These are phyloP conservation scores for Saccharomyces pastorianus DNA, from an alignment of 1,139 yeast genomes.

Conservation along the genomic window DNA sequence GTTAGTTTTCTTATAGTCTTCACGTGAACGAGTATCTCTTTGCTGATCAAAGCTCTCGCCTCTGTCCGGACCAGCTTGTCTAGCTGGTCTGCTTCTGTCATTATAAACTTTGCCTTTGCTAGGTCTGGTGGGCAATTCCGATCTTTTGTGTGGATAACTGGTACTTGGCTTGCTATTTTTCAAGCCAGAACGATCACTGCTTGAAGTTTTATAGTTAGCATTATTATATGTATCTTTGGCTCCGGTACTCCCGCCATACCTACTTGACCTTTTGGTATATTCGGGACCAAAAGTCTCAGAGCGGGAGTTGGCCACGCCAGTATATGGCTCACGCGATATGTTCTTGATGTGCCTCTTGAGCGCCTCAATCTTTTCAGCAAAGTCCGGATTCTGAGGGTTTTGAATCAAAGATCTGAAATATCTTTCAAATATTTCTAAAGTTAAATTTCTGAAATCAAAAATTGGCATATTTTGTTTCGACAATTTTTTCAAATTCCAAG, in stretches of 20 bases:
- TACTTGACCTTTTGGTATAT: background rate
- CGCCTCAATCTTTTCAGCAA: slow-evolving; percentile 8
- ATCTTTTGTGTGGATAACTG: background rate
- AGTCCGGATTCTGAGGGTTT: slow-evolving; percentile 13
- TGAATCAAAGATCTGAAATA: slow-evolving; percentile 14
- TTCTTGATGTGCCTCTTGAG: slow-evolving; percentile 3
- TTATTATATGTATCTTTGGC: background rate
- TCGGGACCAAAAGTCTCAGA: background rate
- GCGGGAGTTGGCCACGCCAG: background rate
- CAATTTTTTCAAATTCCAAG: slow-evolving; percentile 6
- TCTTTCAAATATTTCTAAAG: slow-evolving; percentile 11
- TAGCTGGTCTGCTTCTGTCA: background rate
- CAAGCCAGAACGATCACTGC: background rate
- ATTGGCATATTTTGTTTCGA: slow-evolving; percentile 7
- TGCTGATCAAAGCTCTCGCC: background rate
- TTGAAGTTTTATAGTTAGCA: background rate
- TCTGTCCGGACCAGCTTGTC: background rate
- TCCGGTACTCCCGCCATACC: background rate
- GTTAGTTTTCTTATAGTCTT: background rate
- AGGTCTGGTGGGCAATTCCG: background rate
- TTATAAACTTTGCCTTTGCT: background rate
- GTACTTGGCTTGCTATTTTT: background rate
- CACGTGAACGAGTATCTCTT: background rate
- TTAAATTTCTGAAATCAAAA: slow-evolving; percentile 10
- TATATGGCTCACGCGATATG: background rate